Conservation (phyloP, 176 grass and related monocot genomes). For the Oryza meridionalis region DNA sequence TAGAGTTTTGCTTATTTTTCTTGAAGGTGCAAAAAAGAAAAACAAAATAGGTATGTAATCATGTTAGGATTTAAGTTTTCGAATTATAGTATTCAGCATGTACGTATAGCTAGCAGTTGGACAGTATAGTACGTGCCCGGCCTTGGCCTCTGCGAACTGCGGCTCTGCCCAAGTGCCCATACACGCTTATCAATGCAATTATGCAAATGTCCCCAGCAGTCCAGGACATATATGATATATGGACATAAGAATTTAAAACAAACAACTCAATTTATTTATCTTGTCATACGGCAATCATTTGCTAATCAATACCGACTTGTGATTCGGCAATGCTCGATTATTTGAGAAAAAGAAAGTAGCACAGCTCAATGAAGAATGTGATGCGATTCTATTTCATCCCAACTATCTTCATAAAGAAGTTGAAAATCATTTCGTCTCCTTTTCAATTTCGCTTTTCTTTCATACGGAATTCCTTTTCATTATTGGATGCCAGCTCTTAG, state of each 20-base stretch:
- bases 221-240: background rate
- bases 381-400: background rate
- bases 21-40: background rate
- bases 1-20: background rate
- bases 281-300: constrained; percentile 1
- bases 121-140: background rate
- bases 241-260: background rate
- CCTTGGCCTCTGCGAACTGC: background rate
- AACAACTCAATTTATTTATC: background rate
- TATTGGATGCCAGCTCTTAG: constrained; percentile 57
- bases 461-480: constrained; percentile 15
- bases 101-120: too few species aligned
- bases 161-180: background rate
- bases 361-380: constrained; percentile 14
- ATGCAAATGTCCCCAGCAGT: background rate
- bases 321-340: background rate
- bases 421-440: background rate
- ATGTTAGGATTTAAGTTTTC: background rate
- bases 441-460: constrained; percentile 10
- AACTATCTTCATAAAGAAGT: constrained; percentile 17
- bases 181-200: background rate
- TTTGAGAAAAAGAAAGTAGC: background rate
- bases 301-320: background rate
- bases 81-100: background rate
- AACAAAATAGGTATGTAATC: background rate